A percentile compares a stretch with the other conserved stretches of the same genome.
These are phyloP conservation scores for Monilinia fructigena DNA, from an alignment of 2,329 filamentous ascomycete genomes.

Conservation along the genomic window DNA sequence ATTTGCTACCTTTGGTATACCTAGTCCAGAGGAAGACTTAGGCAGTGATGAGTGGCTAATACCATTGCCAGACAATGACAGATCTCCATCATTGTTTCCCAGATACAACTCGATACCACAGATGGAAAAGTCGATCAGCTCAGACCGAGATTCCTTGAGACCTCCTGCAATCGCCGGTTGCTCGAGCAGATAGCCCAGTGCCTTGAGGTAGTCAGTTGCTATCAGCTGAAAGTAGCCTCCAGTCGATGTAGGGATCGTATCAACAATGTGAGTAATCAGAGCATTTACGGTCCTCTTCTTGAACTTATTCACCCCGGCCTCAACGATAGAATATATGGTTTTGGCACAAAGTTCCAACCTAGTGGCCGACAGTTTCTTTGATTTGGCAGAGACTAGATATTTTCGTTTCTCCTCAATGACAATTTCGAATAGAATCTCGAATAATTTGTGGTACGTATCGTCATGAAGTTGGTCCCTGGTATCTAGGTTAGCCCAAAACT, in stretches of 20 bases:
- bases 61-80: slow-evolving; percentile 29
- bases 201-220: slow-evolving; percentile 74
- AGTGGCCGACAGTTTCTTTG: slow-evolving; percentile 38
- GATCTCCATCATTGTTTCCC: slow-evolving; percentile 28
- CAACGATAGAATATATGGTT: slow-evolving; percentile 69
- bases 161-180: slow-evolving; percentile 79
- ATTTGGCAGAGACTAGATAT: slow-evolving; percentile 54
- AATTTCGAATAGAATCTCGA: slow-evolving; percentile 75
- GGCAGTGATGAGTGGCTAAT: slow-evolving; percentile 31
- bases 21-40: slow-evolving; percentile 9
- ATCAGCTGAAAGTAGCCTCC: slow-evolving; percentile 68
- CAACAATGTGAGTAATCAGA: slow-evolving; percentile 77
- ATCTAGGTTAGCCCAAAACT: slow-evolving; percentile 25
- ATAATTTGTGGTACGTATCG: slow-evolving; percentile 76
- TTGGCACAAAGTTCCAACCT: slow-evolving; percentile 65
- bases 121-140: slow-evolving; percentile 56
- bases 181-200: slow-evolving; percentile 67
- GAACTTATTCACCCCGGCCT: slow-evolving; percentile 65
- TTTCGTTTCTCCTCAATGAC: slow-evolving; percentile 64
- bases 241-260: slow-evolving; percentile 63
- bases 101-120: slow-evolving; percentile 57
- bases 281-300: slow-evolving; percentile 75
- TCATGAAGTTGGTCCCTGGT: slow-evolving; percentile 56
- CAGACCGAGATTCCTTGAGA: slow-evolving; percentile 53
- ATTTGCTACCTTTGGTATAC: slow-evolving; percentile 34